Base-by-base conservation (phyloP, 75 land plant genomes). In the Cryptomeria japonica region DNA sequence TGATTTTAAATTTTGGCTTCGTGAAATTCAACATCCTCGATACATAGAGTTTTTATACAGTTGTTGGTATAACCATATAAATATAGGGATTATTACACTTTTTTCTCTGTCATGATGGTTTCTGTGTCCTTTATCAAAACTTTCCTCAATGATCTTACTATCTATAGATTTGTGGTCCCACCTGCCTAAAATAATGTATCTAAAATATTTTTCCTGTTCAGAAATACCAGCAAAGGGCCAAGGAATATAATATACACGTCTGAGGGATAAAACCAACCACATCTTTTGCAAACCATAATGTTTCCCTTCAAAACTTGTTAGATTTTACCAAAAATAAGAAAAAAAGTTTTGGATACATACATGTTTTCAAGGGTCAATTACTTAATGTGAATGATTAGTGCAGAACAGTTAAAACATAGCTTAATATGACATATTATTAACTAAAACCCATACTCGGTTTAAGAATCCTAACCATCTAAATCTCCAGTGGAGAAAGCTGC, bases 391-490 rank as follows among this genome's bases (percentile, higher is more conserved):
- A 51, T 25, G 70, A n/a, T 64, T 64, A 31, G n/a, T 64, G n/a
- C 0, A 64, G 70, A 64, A 64, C 70, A 1, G 70, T 25, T 25
- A 25, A 64, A 22, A 64, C 38, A 38, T 13, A 80, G 83, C 47
- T 42, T 80, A 14, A 39, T 80, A 82, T 82, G 51, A 49, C 46
- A 25, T 25, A 79, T 32, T 28, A 49, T 44, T 28, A 8, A 82
- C n/a, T 12, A 28, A 82, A n/a, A 82, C 9, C 28, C 15, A 4
- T 2, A 82, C 31, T 2, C 31, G 46, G 73, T 85, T 85, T 42
- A 85, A 85, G 58, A 41, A 41, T 42, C 5, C 84, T 70, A 88
- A 94, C 94, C 91, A 87, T 78, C 88, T 51, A 87, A 41, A 51
- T 88, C 56, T 84, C 77, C 89, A 31, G 36, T 6, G 16, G 86